These are phyloP conservation scores for Arachnomyces sp. DNA, from an alignment of 2,329 filamentous ascomycete species.

Conservation along the genomic window DNA sequence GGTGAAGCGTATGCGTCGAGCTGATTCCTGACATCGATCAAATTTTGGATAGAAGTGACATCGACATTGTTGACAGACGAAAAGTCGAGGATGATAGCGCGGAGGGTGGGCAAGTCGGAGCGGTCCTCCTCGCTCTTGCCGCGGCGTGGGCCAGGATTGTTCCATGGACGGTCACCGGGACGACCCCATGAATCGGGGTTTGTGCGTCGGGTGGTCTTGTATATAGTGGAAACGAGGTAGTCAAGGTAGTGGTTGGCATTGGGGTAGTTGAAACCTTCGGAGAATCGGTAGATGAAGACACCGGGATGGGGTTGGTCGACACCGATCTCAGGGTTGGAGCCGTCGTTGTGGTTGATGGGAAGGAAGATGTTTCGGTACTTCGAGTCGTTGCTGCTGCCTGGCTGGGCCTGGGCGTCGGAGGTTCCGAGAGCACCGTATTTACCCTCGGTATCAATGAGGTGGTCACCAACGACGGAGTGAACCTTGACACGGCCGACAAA, in stretches of 20 bases:
- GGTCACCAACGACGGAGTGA: slow-evolving; percentile 73
- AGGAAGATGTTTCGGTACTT: slow-evolving; percentile 71
- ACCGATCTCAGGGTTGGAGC: slow-evolving; percentile 75
- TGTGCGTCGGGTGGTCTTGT: slow-evolving; percentile 65
- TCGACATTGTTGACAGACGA: slow-evolving; percentile 90
- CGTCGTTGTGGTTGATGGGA: slow-evolving; percentile 78
- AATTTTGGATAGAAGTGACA: slow-evolving; percentile 80
- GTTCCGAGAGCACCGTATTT: slow-evolving; percentile 50
- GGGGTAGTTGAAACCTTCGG: slow-evolving; percentile 92
- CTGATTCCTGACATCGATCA: slow-evolving; percentile 92
- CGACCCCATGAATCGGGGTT: slow-evolving; percentile 57
- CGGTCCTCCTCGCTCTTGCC: slow-evolving; percentile 43
- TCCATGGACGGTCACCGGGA: slow-evolving; percentile 82
- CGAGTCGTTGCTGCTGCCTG: slow-evolving; percentile 37
- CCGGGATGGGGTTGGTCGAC: slow-evolving; percentile 80
- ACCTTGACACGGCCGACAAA: slow-evolving; percentile 79
- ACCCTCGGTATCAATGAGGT: slow-evolving; percentile 57
- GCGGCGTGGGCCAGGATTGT: slow-evolving; percentile 70
- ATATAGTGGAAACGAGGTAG: slow-evolving; percentile 61
- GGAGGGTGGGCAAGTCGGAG: slow-evolving; percentile 57
- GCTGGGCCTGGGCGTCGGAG: slow-evolving; percentile 15
- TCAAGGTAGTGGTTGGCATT: slow-evolving; percentile 87
- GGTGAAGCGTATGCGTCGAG: slow-evolving; percentile 77
- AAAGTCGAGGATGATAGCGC: slow-evolving; percentile 90
- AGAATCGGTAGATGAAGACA: slow-evolving; percentile 91